Evolutionary conservation across 129 eudicot species (phyloP).

Genomic region (Artemisia argyi): DNA sequence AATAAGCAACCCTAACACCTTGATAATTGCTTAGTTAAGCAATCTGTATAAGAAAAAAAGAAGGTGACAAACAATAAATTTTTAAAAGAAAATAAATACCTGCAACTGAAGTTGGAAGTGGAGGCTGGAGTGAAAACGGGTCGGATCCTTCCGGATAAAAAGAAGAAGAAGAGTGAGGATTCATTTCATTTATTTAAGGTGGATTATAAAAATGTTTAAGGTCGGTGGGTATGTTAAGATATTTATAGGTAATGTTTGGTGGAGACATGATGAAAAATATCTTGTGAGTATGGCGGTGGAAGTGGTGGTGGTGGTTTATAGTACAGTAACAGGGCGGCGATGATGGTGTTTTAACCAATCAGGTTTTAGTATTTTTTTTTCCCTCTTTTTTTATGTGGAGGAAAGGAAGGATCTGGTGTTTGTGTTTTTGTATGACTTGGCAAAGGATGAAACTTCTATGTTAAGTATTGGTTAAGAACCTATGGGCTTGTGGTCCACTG

Average conservation of each 20-base stretch:
- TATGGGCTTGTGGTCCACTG: too few species aligned
- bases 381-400: neutral
- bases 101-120: neutral
- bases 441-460: neutral
- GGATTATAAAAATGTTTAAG: neutral
- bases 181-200: constrained; percentile 1
- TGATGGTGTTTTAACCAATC: constrained; percentile 16
- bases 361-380: neutral
- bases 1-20: too few species aligned
- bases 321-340: neutral
- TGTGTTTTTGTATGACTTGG: neutral
- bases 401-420: neutral
- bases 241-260: constrained; percentile 21
- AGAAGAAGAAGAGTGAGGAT: constrained; percentile 16
- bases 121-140: constrained; percentile 2
- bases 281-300: constrained; percentile 21
- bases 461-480: too few species aligned
- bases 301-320: neutral
- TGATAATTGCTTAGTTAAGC: too few species aligned
- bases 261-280: neutral
- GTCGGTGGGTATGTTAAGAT: constrained; percentile 18
- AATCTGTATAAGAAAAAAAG: too few species aligned
- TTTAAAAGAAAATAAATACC: neutral
- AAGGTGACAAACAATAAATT: neutral
- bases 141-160: constrained; percentile 19